These are phyloP conservation scores for Rhododendron simsii DNA, from an alignment of 148 eudicot genomes.

Conservation along the genomic window DNA sequence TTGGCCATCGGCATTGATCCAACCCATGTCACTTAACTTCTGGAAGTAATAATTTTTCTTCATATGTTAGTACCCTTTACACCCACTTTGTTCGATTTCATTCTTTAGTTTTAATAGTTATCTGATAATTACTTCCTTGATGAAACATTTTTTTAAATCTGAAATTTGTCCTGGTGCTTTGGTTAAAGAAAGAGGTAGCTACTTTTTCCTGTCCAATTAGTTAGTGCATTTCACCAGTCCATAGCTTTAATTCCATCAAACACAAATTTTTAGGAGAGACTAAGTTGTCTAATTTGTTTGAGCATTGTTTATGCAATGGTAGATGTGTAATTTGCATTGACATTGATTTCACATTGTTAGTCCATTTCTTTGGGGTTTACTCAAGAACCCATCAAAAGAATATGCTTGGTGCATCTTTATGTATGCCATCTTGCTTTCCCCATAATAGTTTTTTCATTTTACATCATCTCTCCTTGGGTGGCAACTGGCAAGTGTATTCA, in stretches of 20 bases:
- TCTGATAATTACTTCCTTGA: background rate
- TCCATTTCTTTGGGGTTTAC: background rate
- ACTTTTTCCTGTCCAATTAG: background rate
- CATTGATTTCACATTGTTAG: too few relatives aligned
- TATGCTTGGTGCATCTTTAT: background rate
- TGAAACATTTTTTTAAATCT: background rate
- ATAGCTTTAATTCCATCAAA: background rate
- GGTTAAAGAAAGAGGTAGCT: background rate
- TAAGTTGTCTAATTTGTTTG: background rate
- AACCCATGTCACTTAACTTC: background rate
- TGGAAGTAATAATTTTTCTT: background rate
- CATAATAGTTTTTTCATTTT: background rate
- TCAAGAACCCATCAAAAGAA: background rate
- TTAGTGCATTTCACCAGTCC: background rate
- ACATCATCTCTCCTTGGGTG: background rate
- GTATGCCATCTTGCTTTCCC: background rate
- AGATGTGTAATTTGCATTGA: background rate
- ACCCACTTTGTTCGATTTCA: background rate
- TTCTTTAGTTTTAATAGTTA: background rate
- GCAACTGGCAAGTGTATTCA: background rate
- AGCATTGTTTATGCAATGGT: slow-evolving; percentile 2
- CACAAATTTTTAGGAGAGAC: background rate
- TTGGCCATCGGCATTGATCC: background rate
- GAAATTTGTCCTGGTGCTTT: background rate
- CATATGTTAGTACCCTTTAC: background rate